Base-by-base conservation (phyloP, 2,329 filamentous ascomycete genomes). In the Chaetothyriales sp. region DNA sequence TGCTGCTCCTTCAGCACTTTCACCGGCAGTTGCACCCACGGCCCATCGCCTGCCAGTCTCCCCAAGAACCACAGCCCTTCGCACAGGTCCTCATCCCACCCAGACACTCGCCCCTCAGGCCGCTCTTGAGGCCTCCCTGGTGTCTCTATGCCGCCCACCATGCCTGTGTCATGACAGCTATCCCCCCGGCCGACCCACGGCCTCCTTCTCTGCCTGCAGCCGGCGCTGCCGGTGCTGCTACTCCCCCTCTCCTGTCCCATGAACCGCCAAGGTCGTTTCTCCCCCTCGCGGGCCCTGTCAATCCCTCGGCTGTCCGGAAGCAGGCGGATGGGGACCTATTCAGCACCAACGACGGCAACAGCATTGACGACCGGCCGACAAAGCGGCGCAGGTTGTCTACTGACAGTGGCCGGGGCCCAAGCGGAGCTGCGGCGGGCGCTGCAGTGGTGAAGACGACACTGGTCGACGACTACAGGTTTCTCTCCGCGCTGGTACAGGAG, bases 101-200 rank as follows among this genome's bases (percentile, higher is more conserved):
- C 7, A 13, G 33, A 4, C 10, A 40, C 33, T 40, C 33, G 15
- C 4, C 15, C 6, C 22, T 25, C 22, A 25, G 3, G 6, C 22
- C 22, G 22, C 22, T 25, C 22, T 25, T 25, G 22, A 25, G 22
- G 6, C 22, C 22, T 4, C 22, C 6, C 22, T n/a, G 22, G 33
- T 40, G 33, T 46, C 44, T 46, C 19, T 46, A n/a, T 33, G 51
- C 46, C 50, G 44, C 51, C 51, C 56, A 59, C 56, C 49, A 61
- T 61, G 59, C 47, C 49, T 51, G 50, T 54, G 58, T 60, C 59
- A 61, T 61, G 59, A 61, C 59, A 47, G 57, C 56, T n/a, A 56
- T 52, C 46, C 52, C 54, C 51, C 54, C 52, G 59, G 59, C 56
- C 58, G 56, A 59, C 53, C 48, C 54, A 29, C 58, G 59, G 62